phyloP scores from a whole-genome alignment of 306 rosid species.

The Quercus wislizeni region DNA sequence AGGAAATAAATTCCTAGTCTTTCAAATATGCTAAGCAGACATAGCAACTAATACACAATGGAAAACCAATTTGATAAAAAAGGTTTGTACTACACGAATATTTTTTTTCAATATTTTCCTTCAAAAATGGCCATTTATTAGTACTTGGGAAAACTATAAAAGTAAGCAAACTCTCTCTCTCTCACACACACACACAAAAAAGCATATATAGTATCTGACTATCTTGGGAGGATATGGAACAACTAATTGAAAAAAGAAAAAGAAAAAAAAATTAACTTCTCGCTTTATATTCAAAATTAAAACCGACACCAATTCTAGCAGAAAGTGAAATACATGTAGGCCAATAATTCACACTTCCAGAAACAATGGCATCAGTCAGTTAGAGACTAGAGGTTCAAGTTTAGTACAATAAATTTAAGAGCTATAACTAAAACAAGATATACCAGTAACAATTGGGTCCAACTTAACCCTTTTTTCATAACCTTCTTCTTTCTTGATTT shows the following conservation, averaged over 20 bases:
- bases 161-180: not conserved
- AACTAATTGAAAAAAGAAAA: not conserved
- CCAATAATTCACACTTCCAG: not conserved
- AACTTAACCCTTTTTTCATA: not conserved
- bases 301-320: not conserved
- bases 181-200: too few relatives aligned
- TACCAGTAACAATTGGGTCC: not conserved
- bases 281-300: not conserved
- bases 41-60: not conserved
- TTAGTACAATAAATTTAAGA: not conserved
- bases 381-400: not conserved
- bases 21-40: too few relatives aligned
- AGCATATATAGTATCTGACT: too few relatives aligned
- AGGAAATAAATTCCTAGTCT: too few relatives aligned
- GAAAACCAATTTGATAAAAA: not conserved
- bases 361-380: not conserved
- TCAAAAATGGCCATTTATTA: not conserved
- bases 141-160: not conserved
- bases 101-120: too few relatives aligned
- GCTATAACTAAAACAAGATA: not conserved
- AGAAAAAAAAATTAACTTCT: not conserved
- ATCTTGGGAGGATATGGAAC: too few relatives aligned
- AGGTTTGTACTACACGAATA: too few relatives aligned
- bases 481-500: not conserved
- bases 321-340: not conserved